Conservation (phyloP, 495 filamentous ascomycete genomes). For the Neurospora terricola region DNA sequence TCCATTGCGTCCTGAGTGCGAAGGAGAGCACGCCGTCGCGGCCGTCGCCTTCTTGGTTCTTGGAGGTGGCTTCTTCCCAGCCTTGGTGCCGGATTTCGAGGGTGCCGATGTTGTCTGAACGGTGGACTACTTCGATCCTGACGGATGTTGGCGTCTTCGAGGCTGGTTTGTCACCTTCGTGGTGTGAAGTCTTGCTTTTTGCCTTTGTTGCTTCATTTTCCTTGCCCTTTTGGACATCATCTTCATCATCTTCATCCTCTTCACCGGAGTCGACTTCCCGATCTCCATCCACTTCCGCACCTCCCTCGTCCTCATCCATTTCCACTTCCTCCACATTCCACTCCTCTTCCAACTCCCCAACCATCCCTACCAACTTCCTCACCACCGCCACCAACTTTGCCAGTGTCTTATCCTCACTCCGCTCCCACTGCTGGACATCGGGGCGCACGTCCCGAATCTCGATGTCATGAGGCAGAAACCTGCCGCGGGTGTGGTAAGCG, state of each 20-base stretch:
- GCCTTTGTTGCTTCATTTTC: not conserved
- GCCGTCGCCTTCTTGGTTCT: not conserved
- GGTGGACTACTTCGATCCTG: not conserved
- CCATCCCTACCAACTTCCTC: not conserved
- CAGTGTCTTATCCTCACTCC: constrained; percentile 24
- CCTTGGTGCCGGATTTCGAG: not conserved
- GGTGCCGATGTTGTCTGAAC: not conserved
- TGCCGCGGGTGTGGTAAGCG: constrained; percentile 45
- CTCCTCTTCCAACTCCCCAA: constrained; percentile 9
- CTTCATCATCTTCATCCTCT: not conserved
- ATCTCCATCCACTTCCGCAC: not conserved
- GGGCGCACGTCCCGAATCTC: constrained; percentile 32
- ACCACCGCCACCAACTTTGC: constrained; percentile 32
- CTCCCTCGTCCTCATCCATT: not conserved
- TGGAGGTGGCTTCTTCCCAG: not conserved
- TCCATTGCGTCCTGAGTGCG: not conserved
- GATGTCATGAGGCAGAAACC: constrained; percentile 41
- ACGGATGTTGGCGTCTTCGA: not conserved
- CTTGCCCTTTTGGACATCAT: not conserved
- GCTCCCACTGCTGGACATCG: constrained; percentile 43
- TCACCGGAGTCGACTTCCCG: not conserved
- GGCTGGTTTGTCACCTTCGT: rapidly evolving
- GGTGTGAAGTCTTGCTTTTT: not conserved
- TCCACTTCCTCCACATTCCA: constrained; percentile 1
- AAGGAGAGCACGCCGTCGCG: not conserved